These are phyloP conservation scores for Globisporangium takayamanum DNA, from an alignment of 352 stramenopile genomes.

Conservation along the genomic window DNA sequence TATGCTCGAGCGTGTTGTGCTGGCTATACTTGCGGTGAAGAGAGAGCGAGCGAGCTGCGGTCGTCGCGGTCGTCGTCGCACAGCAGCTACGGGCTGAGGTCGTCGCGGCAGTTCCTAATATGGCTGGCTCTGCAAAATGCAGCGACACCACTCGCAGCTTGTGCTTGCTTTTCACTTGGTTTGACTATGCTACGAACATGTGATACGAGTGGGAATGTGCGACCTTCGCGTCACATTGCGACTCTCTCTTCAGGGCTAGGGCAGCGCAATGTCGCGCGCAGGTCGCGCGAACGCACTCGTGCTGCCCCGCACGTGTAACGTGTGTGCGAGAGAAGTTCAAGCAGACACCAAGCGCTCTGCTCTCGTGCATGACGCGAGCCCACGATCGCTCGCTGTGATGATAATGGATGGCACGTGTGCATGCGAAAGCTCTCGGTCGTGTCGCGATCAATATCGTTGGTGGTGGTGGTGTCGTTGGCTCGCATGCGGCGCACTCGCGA, in stretches of 20 bases:
- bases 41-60: neutral
- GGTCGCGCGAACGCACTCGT: conserved; percentile 3
- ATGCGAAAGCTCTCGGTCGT: too few species aligned
- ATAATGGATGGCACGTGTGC: too few species aligned
- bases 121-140: neutral
- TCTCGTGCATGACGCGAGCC: too few species aligned
- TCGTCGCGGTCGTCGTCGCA: neutral
- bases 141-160: neutral
- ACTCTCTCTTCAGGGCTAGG: neutral
- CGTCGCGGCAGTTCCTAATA: neutral
- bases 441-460: too few species aligned
- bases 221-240: conserved; percentile 1
- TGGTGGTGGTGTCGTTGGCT: too few species aligned
- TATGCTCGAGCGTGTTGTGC: too few species aligned
- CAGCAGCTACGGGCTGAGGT: neutral
- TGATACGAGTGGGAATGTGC: neutral
- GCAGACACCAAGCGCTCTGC: too few species aligned
- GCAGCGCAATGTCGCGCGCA: conserved; percentile 4
- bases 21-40: too few species aligned
- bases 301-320: neutral
- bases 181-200: neutral
- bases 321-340: neutral
- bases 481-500: too few species aligned
- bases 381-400: too few species aligned
- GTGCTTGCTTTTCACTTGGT: neutral